phyloP scores from a whole-genome alignment of 2,329 filamentous ascomycete genomes.

The Pseudodiploospora longispora region DNA sequence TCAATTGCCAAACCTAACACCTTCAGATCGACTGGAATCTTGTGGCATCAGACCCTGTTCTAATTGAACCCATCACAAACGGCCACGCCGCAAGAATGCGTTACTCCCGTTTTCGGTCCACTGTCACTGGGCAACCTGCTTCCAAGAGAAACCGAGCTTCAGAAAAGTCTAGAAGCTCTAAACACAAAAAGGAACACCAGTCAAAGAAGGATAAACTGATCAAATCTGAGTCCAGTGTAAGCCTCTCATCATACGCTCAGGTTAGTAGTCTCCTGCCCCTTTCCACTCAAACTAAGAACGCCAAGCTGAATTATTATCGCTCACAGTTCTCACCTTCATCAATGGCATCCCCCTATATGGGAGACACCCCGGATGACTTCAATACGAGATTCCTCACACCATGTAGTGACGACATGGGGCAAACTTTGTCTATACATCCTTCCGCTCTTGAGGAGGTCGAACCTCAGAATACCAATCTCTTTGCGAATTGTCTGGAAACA shows the following conservation, averaged over 20 bases:
- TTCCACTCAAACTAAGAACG: background rate
- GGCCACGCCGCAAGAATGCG: conserved; percentile 55
- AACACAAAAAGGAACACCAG: conserved; percentile 30
- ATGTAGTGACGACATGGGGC: conserved; percentile 42
- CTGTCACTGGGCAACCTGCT: conserved; percentile 40
- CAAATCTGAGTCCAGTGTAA: conserved; percentile 31
- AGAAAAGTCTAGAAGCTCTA: conserved; percentile 37
- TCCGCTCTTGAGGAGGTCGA: conserved; percentile 19
- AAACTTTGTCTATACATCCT: conserved; percentile 18
- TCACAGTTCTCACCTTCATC: conserved; percentile 31
- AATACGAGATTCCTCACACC: conserved; percentile 42
- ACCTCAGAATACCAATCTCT: conserved; percentile 4
- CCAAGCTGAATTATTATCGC: conserved; percentile 21
- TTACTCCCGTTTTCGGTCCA: conserved; percentile 43
- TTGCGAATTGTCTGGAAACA: conserved; percentile 12
- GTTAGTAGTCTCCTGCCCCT: conserved; percentile 12
- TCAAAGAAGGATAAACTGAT: conserved; percentile 26
- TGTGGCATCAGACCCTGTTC: conserved; percentile 46
- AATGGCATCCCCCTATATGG: conserved; percentile 27
- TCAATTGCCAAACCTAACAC: no score
- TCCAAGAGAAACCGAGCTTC: conserved; percentile 36
- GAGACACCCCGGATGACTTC: conserved; percentile 28
- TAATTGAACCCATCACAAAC: conserved; percentile 47
- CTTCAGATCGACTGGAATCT: conserved; percentile 50
- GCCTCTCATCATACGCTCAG: conserved; percentile 21